These are phyloP conservation scores for Pleurotus ostreatus DNA, from an alignment of 768 basidiomycete genomes.

Conservation along the genomic window DNA sequence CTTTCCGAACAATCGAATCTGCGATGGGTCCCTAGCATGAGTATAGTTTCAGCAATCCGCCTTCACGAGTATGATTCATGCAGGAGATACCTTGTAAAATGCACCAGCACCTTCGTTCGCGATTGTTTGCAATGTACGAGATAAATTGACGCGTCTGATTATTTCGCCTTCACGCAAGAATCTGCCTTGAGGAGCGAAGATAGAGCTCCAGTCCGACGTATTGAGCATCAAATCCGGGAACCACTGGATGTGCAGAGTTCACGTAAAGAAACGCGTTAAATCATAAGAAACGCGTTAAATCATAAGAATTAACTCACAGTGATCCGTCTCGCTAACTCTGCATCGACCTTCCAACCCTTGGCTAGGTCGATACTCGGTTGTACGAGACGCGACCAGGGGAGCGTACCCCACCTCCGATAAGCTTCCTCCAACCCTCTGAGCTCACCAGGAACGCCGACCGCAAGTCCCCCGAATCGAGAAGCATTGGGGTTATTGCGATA, in stretches of 20 bases:
- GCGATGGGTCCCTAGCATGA: conserved; percentile 72
- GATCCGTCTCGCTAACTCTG: conserved; percentile 72
- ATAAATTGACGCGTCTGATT: conserved; percentile 70
- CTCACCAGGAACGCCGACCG: conserved; percentile 92
- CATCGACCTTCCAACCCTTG: conserved; percentile 72
- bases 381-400: conserved; percentile 78
- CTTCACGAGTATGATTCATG: background rate
- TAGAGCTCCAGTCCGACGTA: conserved; percentile 70
- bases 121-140: conserved; percentile 69
- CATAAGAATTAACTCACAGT: conserved; percentile 37
- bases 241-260: conserved; percentile 24
- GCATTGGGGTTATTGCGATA: conserved; percentile 50
- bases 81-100: conserved; percentile 66
- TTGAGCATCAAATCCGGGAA: conserved; percentile 55
- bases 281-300: conserved; percentile 2
- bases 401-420: conserved; percentile 73
- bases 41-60: too few species aligned
- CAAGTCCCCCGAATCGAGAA: conserved; percentile 71
- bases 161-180: conserved; percentile 72
- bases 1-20: conserved; percentile 69
- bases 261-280: background rate
- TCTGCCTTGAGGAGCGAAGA: conserved; percentile 77
- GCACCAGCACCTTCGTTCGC: conserved; percentile 74
- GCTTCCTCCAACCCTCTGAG: conserved; percentile 83
- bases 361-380: conserved; percentile 75